These are phyloP conservation scores for Annulohypoxylon bovei DNA, from an alignment of 495 filamentous ascomycete species.

Conservation along the genomic window DNA sequence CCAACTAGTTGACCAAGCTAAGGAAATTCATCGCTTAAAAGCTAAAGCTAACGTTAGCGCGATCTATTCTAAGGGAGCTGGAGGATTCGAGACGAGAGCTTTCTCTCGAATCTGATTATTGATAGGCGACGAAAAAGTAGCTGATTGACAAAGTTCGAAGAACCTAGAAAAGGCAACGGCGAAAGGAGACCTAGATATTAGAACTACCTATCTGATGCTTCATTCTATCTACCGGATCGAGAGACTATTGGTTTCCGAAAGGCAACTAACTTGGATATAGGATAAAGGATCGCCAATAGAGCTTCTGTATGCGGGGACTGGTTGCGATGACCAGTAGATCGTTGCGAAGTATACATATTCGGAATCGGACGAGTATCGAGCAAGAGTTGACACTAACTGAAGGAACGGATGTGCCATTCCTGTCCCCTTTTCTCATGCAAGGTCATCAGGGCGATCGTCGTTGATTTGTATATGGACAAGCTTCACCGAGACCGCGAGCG, in stretches of 20 bases:
- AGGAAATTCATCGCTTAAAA: conserved; percentile 7
- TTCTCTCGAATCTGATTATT: not conserved
- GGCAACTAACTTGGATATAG: not conserved
- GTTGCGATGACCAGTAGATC: not conserved
- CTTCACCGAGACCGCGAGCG: conserved; percentile 33
- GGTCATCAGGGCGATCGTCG: conserved; percentile 19
- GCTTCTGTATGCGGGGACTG: conserved; percentile 1
- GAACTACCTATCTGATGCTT: not conserved
- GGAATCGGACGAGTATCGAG: not conserved
- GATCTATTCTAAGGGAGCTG: conserved; percentile 23
- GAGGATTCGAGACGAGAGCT: conserved; percentile 1
- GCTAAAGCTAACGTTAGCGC: conserved; percentile 10
- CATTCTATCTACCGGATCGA: not conserved
- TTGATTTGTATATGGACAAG: conserved; percentile 15
- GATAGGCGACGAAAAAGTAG: not conserved
- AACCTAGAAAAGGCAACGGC: not conserved
- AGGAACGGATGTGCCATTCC: conserved; percentile 9
- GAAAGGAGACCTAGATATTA: not conserved
- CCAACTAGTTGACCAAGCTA: not conserved
- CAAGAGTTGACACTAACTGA: not conserved
- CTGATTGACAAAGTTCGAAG: not conserved
- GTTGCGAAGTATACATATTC: not conserved
- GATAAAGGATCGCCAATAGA: conserved; percentile 1
- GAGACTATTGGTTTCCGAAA: not conserved
- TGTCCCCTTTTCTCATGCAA: conserved; percentile 11